A percentile compares a stretch with the other conserved stretches of the same genome.
These are phyloP conservation scores for Juglanconis sp. DNA, from an alignment of 2,329 filamentous ascomycete species.

Conservation along the genomic window DNA sequence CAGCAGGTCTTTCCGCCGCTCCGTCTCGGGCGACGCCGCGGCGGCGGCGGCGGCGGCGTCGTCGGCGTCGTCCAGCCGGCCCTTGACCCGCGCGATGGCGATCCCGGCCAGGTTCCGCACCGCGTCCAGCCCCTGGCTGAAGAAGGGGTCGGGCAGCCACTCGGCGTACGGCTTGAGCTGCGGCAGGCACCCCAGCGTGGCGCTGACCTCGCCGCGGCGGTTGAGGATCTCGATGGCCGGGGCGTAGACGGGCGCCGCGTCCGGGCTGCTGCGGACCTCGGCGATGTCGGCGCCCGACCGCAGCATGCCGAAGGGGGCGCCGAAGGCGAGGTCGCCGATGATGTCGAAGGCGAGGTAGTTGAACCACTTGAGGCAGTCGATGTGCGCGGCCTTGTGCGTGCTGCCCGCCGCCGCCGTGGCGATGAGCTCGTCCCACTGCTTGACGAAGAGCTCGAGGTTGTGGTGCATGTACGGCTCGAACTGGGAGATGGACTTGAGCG, in stretches of 20 bases:
- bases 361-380: constrained; percentile 80
- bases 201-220: constrained; percentile 80
- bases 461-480: constrained; percentile 86
- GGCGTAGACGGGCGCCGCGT: constrained; percentile 63
- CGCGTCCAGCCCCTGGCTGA: constrained; percentile 68
- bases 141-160: constrained; percentile 80
- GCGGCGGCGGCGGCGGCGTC: no score
- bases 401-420: constrained; percentile 35
- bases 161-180: constrained; percentile 74
- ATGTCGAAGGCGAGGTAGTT: constrained; percentile 60
- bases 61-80: constrained; percentile 58
- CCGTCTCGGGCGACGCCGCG: constrained; percentile 50
- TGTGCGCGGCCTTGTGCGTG: constrained; percentile 51
- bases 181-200: constrained; percentile 72
- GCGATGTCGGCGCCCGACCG: constrained; percentile 71
- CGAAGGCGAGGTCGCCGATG: constrained; percentile 62
- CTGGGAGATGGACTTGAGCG: constrained; percentile 72
- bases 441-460: constrained; percentile 72
- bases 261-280: constrained; percentile 63
- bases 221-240: constrained; percentile 86
- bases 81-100: constrained; percentile 76
- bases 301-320: constrained; percentile 80
- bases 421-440: constrained; percentile 67
- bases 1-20: constrained; percentile 71
- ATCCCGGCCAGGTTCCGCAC: constrained; percentile 83